Percentiles rank a stretch among this genome's conserved stretches.
phyloP scores from a whole-genome alignment of 2,329 filamentous ascomycete genomes.

The Cladobotryum mycophilum region DNA sequence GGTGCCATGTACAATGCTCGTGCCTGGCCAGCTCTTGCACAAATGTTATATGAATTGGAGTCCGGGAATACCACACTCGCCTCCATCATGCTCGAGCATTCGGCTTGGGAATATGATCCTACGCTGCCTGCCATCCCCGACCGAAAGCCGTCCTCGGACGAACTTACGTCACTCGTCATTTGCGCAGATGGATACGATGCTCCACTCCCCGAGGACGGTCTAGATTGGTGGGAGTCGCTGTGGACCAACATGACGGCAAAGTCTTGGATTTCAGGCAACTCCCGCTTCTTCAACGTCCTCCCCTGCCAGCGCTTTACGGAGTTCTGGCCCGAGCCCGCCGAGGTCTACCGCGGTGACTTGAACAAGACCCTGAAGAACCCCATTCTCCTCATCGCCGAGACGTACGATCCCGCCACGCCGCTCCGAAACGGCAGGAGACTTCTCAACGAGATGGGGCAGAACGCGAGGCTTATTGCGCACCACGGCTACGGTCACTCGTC shows the following conservation, averaged over 20 bases:
- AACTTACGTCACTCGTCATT: conserved; percentile 37
- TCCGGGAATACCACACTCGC: conserved; percentile 39
- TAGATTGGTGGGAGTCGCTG: conserved; percentile 40
- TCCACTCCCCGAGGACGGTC: conserved; percentile 28
- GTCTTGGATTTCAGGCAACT: conserved; percentile 42
- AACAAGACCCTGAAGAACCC: conserved; percentile 38
- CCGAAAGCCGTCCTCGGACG: conserved; percentile 28
- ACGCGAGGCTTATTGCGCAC: conserved; percentile 42
- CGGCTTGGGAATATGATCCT: conserved; percentile 37
- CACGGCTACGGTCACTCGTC: conserved; percentile 46
- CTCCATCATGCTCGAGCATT: conserved; percentile 30
- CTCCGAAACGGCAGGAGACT: conserved; percentile 41
- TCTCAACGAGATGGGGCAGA: conserved; percentile 38
- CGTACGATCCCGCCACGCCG: conserved; percentile 45
- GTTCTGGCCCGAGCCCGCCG: conserved; percentile 41
- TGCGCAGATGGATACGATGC: conserved; percentile 43
- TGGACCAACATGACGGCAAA: conserved; percentile 42
- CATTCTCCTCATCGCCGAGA: conserved; percentile 42
- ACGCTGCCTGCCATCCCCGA: conserved; percentile 23
- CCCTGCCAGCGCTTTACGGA: conserved; percentile 40
- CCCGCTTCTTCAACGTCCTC: conserved; percentile 38
- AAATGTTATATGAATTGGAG: conserved; percentile 39
- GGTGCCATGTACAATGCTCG: conserved; percentile 36
- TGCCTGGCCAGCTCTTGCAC: conserved; percentile 36
- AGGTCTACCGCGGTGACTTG: conserved; percentile 41